Base-by-base conservation (phyloP, 768 basidiomycete species). In the Agaricus blazei region DNA sequence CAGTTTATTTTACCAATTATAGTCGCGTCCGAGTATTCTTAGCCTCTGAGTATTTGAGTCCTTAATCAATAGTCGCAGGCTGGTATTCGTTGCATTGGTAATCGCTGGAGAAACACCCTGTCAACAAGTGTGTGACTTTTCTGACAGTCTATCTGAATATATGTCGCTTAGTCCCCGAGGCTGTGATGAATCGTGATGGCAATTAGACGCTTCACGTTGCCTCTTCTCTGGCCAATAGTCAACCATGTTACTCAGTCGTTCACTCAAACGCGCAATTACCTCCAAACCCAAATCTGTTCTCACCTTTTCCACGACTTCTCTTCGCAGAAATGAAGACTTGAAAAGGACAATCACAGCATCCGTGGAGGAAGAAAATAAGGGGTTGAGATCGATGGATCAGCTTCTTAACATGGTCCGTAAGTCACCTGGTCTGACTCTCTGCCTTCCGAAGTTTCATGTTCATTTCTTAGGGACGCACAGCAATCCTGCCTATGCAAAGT, bases 371-470 rank as follows among this genome's bases (percentile, higher is more conserved):
- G 86, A 87, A 65, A 82, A 76, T 3, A 74, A 82, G 53, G 81
- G 84, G 67, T 74, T 88, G 11, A 75, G 70, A 9, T 69, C 74
- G 12, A 82, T 87, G 76, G 84, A 85, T 64, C 65, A 63, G 24
- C 70, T 86, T 27, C 68, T 87, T 57, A 77, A 74, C 54, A 68
- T 68, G 40, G 79, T 84, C 64, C 76, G 85, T 87, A 62, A 77
- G 85, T 71, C 19, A 19, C 19, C 43, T 40, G 9, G 36, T 43
- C 9, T 23, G 11, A 29, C 53, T 14, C 46, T 28, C 27, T 28
- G 27, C 28, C 41, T 53, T 12, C 36, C 23, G 19, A 26, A 31
- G 11, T 15, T 34, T 34, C 26, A 29, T 7, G 41, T 38, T 50
- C 26, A 23, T 55, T 42, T 49, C 48, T 19, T 60, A 84, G 84